phyloP scores from a whole-genome alignment of 768 basidiomycete genomes.

The Sistotremastrum niveocremeum region DNA sequence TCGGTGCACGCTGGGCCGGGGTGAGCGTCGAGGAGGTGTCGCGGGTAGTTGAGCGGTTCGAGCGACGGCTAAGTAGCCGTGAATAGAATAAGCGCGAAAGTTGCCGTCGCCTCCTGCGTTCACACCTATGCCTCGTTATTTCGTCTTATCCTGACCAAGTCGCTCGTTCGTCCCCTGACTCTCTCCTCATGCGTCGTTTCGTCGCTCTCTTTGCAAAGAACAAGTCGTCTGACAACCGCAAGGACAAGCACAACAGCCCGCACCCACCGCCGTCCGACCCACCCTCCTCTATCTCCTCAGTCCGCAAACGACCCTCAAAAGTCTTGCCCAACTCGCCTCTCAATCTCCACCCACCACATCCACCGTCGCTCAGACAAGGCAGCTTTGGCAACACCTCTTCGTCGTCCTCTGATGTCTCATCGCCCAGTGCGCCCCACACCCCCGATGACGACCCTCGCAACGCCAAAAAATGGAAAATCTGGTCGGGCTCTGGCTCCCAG shows the following conservation, averaged over 20 bases:
- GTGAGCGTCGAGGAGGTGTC: conserved; percentile 38
- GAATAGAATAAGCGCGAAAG: conserved; percentile 9
- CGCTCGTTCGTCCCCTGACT: conserved; percentile 10
- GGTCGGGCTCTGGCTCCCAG: too few species aligned
- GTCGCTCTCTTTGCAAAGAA: conserved; percentile 37
- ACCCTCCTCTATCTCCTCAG: conserved; percentile 1
- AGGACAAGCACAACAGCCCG: conserved; percentile 16
- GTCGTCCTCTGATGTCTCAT: too few species aligned
- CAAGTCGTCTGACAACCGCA: conserved; percentile 27
- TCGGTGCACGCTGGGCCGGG: conserved; percentile 43
- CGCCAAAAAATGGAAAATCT: too few species aligned
- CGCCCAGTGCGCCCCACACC: too few species aligned
- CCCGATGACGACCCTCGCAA: too few species aligned
- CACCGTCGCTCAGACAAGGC: too few species aligned
- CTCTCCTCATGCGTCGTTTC: conserved; percentile 47
- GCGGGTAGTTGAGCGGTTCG: conserved; percentile 47
- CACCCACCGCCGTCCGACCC: conserved; percentile 5
- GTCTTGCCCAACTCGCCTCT: conserved; percentile 5
- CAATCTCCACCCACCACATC: not conserved
- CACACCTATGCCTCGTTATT: not conserved
- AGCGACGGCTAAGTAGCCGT: conserved; percentile 38
- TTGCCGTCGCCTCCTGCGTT: not conserved
- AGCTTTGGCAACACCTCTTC: too few species aligned
- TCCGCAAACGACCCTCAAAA: conserved; percentile 3
- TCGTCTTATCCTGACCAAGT: conserved; percentile 1